Evolutionary conservation across 2,329 filamentous ascomycete species (phyloP).

Genomic region (Chaetoscypha palmicola): DNA sequence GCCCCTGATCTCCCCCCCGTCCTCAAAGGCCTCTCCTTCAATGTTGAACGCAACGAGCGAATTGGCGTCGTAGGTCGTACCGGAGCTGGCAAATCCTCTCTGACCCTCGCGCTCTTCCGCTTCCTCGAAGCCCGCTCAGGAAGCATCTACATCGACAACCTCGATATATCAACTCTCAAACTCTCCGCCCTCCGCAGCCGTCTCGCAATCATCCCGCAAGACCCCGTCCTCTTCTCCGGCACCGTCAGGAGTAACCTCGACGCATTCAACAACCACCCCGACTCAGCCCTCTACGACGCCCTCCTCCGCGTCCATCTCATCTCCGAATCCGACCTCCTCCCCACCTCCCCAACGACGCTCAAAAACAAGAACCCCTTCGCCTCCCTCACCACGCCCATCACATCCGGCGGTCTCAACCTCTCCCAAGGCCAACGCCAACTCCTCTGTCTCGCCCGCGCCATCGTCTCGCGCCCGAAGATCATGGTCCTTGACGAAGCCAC

Average conservation of each 20-base stretch:
- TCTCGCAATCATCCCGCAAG: conserved; percentile 75
- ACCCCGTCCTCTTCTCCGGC: conserved; percentile 75
- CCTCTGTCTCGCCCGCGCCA: conserved; percentile 65
- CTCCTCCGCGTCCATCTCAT: conserved; percentile 61
- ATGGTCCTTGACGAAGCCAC: conserved; percentile 79
- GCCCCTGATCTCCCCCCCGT: conserved; percentile 65
- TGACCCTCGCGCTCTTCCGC: conserved; percentile 72
- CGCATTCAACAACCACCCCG: conserved; percentile 63
- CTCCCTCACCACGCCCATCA: conserved; percentile 54
- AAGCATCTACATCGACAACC: conserved; percentile 61
- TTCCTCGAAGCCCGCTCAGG: conserved; percentile 65
- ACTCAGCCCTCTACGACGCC: conserved; percentile 62
- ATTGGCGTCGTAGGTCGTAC: conserved; percentile 77
- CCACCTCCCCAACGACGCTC: conserved; percentile 11
- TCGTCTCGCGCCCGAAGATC: conserved; percentile 64
- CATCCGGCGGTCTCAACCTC: conserved; percentile 66
- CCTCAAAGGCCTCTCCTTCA: conserved; percentile 62
- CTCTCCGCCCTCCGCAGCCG: conserved; percentile 65
- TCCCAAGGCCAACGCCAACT: conserved; percentile 73
- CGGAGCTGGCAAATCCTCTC: conserved; percentile 89
- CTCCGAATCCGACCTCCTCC: conserved; percentile 7
- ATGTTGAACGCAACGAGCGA: conserved; percentile 58
- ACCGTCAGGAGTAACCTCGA: conserved; percentile 72
- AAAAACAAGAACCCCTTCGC: conserved; percentile 60
- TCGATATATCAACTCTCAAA: conserved; percentile 67